phyloP scores from a whole-genome alignment of 768 basidiomycete genomes.

The Mrakia gelida region DNA sequence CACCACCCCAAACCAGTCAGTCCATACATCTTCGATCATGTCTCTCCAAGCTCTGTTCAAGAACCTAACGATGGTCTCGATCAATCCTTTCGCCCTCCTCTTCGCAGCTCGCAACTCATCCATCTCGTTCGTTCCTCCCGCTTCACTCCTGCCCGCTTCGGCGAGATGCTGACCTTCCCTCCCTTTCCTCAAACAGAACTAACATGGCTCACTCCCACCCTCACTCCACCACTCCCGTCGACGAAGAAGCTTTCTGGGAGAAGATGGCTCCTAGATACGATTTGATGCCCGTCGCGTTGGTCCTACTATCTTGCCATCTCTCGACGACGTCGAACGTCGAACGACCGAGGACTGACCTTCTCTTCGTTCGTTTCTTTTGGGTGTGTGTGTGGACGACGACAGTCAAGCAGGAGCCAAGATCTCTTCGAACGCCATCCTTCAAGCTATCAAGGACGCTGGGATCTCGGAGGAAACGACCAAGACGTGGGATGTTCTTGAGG shows the following conservation, averaged over 20 bases:
- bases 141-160: not conserved
- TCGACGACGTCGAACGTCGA: not conserved
- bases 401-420: not conserved
- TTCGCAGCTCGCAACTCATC: not conserved
- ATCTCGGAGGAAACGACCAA: not conserved
- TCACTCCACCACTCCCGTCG: not conserved
- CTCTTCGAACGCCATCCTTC: not conserved
- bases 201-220: not conserved
- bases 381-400: too few species aligned
- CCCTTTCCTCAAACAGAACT: not conserved
- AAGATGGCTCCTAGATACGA: not conserved
- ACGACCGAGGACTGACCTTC: not conserved
- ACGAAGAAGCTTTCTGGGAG: not conserved
- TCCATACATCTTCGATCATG: too few species aligned
- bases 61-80: too few species aligned
- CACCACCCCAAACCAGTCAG: too few species aligned
- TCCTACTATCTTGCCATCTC: not conserved
- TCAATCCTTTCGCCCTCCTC: not conserved
- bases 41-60: too few species aligned
- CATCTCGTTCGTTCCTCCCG: not conserved
- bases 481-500: not conserved
- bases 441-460: not conserved
- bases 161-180: not conserved
- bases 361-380: not conserved
- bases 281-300: not conserved